phyloP scores from a whole-genome alignment of 2,329 filamentous ascomycete genomes.

The Dactylellina drechsleri region DNA sequence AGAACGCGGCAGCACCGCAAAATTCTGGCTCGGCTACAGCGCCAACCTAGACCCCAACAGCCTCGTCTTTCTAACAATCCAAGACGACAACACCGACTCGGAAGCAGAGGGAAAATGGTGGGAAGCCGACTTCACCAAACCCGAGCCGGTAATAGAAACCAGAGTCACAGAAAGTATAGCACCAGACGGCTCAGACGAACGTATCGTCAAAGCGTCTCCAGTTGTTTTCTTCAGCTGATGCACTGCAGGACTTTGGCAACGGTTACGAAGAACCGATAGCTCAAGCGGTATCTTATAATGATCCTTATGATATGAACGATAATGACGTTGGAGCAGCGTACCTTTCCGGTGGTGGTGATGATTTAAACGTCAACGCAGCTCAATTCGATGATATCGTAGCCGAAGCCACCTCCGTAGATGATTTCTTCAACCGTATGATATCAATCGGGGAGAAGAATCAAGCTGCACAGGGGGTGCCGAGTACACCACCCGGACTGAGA shows the following conservation, averaged over 20 bases:
- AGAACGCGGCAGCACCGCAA: not conserved
- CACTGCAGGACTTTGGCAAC: not conserved
- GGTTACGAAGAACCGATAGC: slow-evolving; percentile 3
- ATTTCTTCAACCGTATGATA: slow-evolving; percentile 8
- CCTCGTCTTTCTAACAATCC: slow-evolving; percentile 3
- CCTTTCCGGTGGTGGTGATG: not conserved
- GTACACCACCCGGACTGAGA: not conserved
- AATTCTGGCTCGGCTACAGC: slow-evolving; percentile 18
- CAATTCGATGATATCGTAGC: not conserved
- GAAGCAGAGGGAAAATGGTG: slow-evolving; percentile 2
- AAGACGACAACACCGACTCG: not conserved
- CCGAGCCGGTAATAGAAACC: not conserved
- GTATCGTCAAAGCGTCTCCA: not conserved
- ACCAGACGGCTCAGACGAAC: slow-evolving; percentile 14
- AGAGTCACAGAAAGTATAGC: not conserved
- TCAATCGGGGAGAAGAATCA: not conserved
- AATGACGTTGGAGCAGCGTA: not conserved
- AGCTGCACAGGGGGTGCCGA: not conserved
- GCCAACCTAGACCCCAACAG: slow-evolving; percentile 5
- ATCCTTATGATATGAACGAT: not conserved
- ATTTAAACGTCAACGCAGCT: not conserved
- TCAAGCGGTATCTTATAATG: not conserved
- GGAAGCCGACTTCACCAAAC: not conserved
- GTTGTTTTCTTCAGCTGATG: not conserved
- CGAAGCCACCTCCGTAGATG: slow-evolving; percentile 2